Percentiles rank a stretch among this genome's conserved stretches.
Conservation (phyloP, 139 green algal species). For the Tetradesmus lagerheimii region DNA sequence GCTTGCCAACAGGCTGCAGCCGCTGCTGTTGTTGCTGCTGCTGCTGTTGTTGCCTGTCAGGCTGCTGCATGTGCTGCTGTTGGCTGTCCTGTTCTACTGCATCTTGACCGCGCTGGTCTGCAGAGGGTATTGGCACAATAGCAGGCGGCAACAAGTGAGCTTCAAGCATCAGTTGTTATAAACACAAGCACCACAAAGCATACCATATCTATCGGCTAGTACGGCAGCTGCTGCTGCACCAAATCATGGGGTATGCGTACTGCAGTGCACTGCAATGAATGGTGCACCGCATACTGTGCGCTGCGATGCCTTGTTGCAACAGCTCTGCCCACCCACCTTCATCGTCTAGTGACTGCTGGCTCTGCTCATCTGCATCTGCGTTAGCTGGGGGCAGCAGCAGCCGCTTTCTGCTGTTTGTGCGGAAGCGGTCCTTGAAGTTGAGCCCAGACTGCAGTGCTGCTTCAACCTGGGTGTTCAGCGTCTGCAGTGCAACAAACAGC, state of each 20-base stretch:
- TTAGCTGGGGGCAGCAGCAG: not conserved
- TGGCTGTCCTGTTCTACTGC: not conserved
- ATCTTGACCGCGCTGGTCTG: not conserved
- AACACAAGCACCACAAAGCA: too few relatives aligned
- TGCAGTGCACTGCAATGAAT: not conserved
- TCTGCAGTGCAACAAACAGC: not conserved
- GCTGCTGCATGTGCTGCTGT: conserved; percentile 23
- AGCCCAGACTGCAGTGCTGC: conserved; percentile 42
- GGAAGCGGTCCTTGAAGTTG: conserved; percentile 47
- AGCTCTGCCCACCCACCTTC: not conserved
- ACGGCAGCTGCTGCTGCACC: too few relatives aligned
- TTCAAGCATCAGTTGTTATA: not conserved
- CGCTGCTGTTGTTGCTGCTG: conserved; percentile 32
- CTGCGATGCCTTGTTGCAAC: too few relatives aligned
- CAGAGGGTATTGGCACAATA: not conserved
- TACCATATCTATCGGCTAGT: too few relatives aligned
- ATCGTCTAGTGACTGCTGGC: not conserved
- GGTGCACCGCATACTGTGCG: too few relatives aligned
- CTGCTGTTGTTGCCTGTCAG: not conserved
- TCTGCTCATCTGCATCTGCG: not conserved
- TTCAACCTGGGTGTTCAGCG: conserved; percentile 42
- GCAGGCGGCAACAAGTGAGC: not conserved
- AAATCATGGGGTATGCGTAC: too few relatives aligned
- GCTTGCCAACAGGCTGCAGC: conserved; percentile 5
- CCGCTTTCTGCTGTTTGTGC: conserved; percentile 34